Conservation (phyloP, 768 basidiomycete genomes). For the Mycena pura region DNA sequence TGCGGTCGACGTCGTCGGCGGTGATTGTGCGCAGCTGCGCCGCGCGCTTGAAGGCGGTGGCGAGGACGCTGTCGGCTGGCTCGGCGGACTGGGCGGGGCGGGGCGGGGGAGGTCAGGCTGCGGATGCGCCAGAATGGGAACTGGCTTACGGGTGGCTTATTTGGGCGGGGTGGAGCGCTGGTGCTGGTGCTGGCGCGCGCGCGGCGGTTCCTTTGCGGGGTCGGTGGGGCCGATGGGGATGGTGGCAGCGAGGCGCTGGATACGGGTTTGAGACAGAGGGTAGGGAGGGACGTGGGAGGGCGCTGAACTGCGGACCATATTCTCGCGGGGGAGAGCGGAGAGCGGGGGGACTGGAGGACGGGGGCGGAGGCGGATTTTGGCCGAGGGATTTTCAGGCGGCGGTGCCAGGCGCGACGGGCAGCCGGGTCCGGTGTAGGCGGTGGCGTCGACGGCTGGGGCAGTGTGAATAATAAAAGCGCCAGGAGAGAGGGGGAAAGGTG, state of each 20-base stretch:
- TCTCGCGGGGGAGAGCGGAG: slow-evolving; percentile 3
- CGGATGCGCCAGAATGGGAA: no score
- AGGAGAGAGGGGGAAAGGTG: no score
- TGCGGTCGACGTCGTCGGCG: background rate
- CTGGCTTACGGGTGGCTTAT: background rate
- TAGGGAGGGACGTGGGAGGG: background rate
- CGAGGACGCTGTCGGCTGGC: background rate
- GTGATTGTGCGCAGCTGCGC: slow-evolving; percentile 17
- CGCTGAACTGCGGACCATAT: slow-evolving; percentile 14
- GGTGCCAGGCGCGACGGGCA: slow-evolving; percentile 7
- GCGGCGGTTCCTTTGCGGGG: background rate
- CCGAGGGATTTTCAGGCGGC: slow-evolving; percentile 15
- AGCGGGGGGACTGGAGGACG: background rate
- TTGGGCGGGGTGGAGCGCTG: background rate
- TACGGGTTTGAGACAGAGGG: background rate
- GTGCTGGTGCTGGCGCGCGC: background rate
- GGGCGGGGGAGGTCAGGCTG: no score
- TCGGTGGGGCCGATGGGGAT: background rate
- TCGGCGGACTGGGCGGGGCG: background rate
- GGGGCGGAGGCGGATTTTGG: background rate
- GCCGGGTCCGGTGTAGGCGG: background rate
- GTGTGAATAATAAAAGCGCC: background rate
- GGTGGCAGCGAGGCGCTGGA: background rate
- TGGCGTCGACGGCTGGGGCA: background rate
- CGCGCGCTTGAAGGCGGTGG: slow-evolving; percentile 14